A percentile compares a stretch with the other conserved stretches of the same genome.
These are phyloP conservation scores for Fusarium ramigenum DNA, from an alignment of 2,329 filamentous ascomycete species.

Conservation along the genomic window DNA sequence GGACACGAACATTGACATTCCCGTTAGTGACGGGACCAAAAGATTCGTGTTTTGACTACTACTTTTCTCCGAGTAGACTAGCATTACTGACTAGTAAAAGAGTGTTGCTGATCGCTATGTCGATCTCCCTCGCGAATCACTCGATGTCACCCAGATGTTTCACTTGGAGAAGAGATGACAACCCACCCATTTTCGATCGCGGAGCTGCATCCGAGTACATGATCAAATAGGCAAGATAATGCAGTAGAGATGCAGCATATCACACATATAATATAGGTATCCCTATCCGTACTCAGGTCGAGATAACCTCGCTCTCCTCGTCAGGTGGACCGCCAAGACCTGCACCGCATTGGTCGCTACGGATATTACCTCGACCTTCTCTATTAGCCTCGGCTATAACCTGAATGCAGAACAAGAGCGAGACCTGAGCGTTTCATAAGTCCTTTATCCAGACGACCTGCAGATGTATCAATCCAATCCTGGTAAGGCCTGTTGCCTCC, in stretches of 20 bases:
- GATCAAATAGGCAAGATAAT: not conserved
- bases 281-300: not conserved
- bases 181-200: not conserved
- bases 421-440: constrained; percentile 3
- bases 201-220: not conserved
- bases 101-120: not conserved
- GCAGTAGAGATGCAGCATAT: not conserved
- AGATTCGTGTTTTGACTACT: not conserved
- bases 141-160: not conserved
- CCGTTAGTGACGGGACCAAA: not conserved
- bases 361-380: not conserved
- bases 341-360: not conserved
- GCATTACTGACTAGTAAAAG: not conserved
- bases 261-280: not conserved
- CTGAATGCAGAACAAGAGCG: not conserved
- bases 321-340: constrained; percentile 1
- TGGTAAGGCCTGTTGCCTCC: not conserved
- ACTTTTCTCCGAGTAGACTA: not conserved
- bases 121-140: constrained; percentile 1
- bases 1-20: not conserved
- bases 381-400: not conserved
- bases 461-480: not conserved
- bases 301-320: not conserved
- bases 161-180: not conserved
- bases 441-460: not conserved